These are phyloP conservation scores for Glycine tomentella DNA, from an alignment of 306 rosid genomes.

Conservation along the genomic window DNA sequence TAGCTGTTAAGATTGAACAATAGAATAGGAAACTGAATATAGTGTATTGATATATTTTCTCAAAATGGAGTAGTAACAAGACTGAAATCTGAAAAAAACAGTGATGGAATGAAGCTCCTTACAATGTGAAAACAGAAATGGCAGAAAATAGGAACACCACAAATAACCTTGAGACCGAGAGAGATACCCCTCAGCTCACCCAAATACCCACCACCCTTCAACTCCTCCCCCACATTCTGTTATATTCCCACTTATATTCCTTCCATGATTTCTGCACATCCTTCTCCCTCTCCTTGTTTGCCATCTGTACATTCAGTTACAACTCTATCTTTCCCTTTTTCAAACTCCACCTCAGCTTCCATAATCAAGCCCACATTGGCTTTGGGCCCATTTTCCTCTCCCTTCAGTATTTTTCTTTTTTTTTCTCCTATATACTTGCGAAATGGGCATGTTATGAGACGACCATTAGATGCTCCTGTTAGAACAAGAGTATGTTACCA, in stretches of 20 bases:
- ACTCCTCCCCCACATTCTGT: too few relatives aligned
- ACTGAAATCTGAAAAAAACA: not conserved
- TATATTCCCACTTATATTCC: too few relatives aligned
- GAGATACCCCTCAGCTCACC: not conserved
- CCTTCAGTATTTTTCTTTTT: not conserved
- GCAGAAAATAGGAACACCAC: not conserved
- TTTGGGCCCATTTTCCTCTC: not conserved
- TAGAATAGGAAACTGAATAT: too few relatives aligned
- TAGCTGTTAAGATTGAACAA: too few relatives aligned
- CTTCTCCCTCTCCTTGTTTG: too few relatives aligned
- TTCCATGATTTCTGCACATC: too few relatives aligned
- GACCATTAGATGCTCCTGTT: too few relatives aligned
- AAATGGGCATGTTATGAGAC: too few relatives aligned
- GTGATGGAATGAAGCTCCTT: not conserved
- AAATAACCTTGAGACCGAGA: not conserved
- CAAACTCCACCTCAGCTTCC: not conserved
- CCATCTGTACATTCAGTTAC: too few relatives aligned
- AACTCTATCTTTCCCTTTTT: too few relatives aligned
- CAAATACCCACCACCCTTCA: too few relatives aligned
- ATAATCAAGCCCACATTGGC: not conserved
- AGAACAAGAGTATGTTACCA: too few relatives aligned
- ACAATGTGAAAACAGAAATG: not conserved
- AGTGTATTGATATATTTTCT: not conserved
- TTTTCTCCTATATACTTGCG: not conserved
- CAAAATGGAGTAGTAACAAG: not conserved